phyloP scores from a whole-genome alignment of 805 yeast species.

The Nakazawaea anatomiae region DNA sequence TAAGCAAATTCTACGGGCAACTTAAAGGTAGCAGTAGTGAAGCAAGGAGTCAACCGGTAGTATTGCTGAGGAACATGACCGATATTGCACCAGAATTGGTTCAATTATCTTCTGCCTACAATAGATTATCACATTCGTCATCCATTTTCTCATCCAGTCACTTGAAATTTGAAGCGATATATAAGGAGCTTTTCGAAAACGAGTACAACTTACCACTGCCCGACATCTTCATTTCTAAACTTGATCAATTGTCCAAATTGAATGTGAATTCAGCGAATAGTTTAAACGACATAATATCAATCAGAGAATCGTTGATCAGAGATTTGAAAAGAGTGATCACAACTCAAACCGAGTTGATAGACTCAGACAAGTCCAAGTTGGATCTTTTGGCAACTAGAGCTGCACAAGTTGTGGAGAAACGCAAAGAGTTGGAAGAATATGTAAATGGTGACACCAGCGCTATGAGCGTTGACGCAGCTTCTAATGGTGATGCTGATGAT shows the following conservation, averaged over 20 bases:
- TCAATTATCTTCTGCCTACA: conserved; percentile 18
- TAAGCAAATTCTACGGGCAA: conserved; percentile 13
- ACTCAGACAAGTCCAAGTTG: conserved; percentile 19
- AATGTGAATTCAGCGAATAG: conserved; percentile 11
- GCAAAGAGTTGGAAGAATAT: conserved; percentile 19
- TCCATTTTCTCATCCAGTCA: conserved; percentile 15
- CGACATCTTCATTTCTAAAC: conserved; percentile 19
- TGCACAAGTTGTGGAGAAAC: conserved; percentile 14
- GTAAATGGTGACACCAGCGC: conserved; percentile 2
- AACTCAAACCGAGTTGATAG: conserved; percentile 25
- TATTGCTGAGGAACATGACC: conserved; percentile 2
- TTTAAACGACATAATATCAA: conserved; percentile 12
- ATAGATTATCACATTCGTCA: conserved; percentile 17
- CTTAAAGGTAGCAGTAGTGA: conserved; percentile 3
- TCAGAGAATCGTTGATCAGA: conserved; percentile 18
- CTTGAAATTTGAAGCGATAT: conserved; percentile 17
- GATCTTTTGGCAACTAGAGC: conserved; percentile 15
- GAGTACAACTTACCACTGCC: conserved; percentile 26
- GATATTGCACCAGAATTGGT: conserved; percentile 20
- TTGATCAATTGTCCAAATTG: conserved; percentile 13
- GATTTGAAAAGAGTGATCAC: conserved; percentile 22
- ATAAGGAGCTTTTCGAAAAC: conserved; percentile 19
- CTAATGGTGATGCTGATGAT: conserved; percentile 12
- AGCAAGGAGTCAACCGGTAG: not conserved
- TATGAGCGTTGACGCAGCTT: conserved; percentile 8